Evolutionary conservation across 1,139 yeast species (phyloP), one percentile per base, ranked within the genome.

Genomic region (Kodamaea derodonti): DNA sequence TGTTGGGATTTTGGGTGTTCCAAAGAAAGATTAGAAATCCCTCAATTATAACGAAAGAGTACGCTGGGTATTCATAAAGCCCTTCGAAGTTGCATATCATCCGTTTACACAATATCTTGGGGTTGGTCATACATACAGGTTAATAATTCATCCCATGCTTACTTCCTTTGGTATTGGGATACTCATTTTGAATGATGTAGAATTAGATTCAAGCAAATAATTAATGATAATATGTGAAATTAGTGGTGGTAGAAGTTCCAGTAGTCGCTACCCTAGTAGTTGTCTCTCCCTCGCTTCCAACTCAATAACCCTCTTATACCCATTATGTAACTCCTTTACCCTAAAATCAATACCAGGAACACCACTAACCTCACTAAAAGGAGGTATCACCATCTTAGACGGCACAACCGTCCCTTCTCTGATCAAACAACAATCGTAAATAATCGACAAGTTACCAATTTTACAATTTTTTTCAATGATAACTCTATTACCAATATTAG

Each of bases 381-480:
- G 83, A 2, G 87, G 82, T 8, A 83, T 64, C 24, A 78, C 78
- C 41, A 66, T 58, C 39, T 67, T 65, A 1, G 77, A 70, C 0
- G 90, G 85, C 2, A 84, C 51, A 4, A 54, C 58, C 0, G 81
- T 61, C 14, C 68, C 68, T 24, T 64, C 61, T 13, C 68, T 67
- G 2, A 84, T 61, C 9, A 75, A 50, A 26, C 80, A 80, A 45
- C 85, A 78, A 46, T 82, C 88, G 43, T 78, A 75, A 22, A 84
- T 59, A n/a, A 78, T 67, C 4, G 73, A 61, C 34, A 68, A 58
- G 39, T 66, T 62, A 8, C 74, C 64, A 16, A 75, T 42, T 0
- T 38, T 32, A 39, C 75, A 70, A 26, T 60, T 43, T 1, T 48
- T 43, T 18, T 73, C 88, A 4, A 84, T 60, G 8, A 62, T 43